These are phyloP conservation scores for Pichia insulana DNA, from an alignment of 805 yeast genomes.

Conservation along the genomic window DNA sequence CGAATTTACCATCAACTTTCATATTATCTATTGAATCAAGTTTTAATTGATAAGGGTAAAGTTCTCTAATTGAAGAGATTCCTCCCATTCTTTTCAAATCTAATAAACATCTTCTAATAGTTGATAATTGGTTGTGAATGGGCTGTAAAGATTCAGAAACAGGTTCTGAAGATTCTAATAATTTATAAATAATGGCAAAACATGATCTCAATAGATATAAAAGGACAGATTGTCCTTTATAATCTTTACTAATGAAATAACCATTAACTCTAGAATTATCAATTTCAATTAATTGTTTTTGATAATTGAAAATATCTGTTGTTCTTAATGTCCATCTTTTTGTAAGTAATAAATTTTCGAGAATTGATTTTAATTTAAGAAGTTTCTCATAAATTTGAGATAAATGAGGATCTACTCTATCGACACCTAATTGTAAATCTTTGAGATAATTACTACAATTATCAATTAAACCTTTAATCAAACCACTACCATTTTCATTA, in stretches of 20 bases:
- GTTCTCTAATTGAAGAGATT: constrained; percentile 73
- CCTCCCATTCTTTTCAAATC: constrained; percentile 94
- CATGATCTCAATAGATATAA: constrained; percentile 82
- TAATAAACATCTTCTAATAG: constrained; percentile 81
- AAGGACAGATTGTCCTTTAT: constrained; percentile 52
- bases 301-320: constrained; percentile 84
- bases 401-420: constrained; percentile 41
- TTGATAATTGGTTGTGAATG: constrained; percentile 83
- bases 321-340: constrained; percentile 97
- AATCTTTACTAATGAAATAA: constrained; percentile 33
- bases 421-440: constrained; percentile 49
- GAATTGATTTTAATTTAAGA: constrained; percentile 54
- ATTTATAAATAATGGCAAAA: constrained; percentile 81
- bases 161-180: constrained; percentile 88
- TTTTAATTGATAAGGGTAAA: constrained; percentile 94
- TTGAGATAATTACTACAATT: constrained; percentile 70
- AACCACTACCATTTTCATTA: constrained; percentile 32
- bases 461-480: constrained; percentile 68
- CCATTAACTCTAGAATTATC: constrained; percentile 66
- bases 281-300: constrained; percentile 60
- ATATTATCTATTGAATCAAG: constrained; percentile 81
- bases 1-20: constrained; percentile 86
- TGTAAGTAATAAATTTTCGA: constrained; percentile 80
- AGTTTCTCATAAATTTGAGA: constrained; percentile 56
- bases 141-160: constrained; percentile 92